phyloP scores from a whole-genome alignment of 106 monocot species.

The Phalaenopsis aphrodite region DNA sequence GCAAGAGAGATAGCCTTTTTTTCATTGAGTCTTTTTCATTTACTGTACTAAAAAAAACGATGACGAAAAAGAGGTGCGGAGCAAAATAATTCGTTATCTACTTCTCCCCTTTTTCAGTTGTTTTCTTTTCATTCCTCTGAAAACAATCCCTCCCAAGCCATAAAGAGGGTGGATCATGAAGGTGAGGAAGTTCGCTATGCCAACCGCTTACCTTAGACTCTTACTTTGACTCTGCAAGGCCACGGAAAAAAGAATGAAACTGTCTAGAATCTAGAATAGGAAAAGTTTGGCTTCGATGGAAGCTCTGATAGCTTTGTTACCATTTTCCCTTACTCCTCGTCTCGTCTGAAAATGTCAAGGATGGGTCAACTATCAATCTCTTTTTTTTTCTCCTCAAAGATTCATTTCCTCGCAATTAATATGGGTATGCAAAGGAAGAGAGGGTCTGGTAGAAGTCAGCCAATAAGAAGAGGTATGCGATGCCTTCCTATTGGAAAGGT shows the following conservation, averaged over 20 bases:
- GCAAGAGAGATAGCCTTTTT: background rate
- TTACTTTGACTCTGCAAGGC: background rate
- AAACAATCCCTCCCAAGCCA: background rate
- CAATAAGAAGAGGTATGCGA: no score
- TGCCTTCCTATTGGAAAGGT: no score
- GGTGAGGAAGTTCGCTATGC: constrained; percentile 2
- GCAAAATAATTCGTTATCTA: no score
- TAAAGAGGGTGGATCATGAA: background rate
- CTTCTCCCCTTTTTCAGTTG: no score
- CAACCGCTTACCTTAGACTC: background rate
- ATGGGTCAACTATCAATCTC: background rate
- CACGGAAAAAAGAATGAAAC: constrained; percentile 1
- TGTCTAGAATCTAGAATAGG: background rate
- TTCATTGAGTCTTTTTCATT: background rate
- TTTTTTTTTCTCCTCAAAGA: background rate
- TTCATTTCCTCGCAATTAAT: no score
- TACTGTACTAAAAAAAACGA: no score
- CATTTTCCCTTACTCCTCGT: background rate
- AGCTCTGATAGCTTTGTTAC: background rate
- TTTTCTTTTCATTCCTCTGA: background rate
- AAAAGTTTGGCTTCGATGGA: background rate
- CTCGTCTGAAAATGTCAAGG: background rate
- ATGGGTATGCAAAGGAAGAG: no score
- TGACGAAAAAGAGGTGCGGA: no score
- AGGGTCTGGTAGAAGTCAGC: no score